Percentiles rank a stretch among this genome's conserved stretches.
phyloP scores from a whole-genome alignment of 352 stramenopile species.

The Globisporangium canariense region DNA sequence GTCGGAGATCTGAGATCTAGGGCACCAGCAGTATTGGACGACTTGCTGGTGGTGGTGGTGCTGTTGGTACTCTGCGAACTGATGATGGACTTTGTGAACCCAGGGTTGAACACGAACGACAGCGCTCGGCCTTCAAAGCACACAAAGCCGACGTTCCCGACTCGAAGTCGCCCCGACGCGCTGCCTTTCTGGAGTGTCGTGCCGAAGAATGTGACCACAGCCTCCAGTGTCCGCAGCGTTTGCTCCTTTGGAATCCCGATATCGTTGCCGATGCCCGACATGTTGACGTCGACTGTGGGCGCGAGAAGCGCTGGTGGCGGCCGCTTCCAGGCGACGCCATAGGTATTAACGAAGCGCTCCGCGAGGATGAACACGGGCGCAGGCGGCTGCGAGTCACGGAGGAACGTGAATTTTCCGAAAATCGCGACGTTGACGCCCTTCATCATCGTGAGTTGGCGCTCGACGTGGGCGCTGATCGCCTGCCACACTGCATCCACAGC shows the following conservation, averaged over 20 bases:
- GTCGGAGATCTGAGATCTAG: background rate
- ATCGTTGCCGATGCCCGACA: slow-evolving; percentile 43
- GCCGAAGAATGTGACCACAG: slow-evolving; percentile 37
- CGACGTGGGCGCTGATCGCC: slow-evolving; percentile 28
- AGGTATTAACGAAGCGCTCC: slow-evolving; percentile 42
- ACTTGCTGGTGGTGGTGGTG: slow-evolving; percentile 8
- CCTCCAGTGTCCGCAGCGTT: slow-evolving; percentile 38
- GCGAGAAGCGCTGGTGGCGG: slow-evolving; percentile 43
- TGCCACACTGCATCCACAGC: slow-evolving; percentile 48
- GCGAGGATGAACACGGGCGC: slow-evolving; percentile 46
- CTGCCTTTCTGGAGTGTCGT: slow-evolving; percentile 30
- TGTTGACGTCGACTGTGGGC: slow-evolving; percentile 36
- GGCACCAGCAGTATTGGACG: background rate
- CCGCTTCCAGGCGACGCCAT: slow-evolving; percentile 37
- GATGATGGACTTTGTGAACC: slow-evolving; percentile 29
- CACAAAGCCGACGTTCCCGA: slow-evolving; percentile 37
- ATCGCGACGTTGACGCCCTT: slow-evolving; percentile 39
- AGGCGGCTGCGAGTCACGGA: slow-evolving; percentile 31
- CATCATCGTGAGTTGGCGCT: slow-evolving; percentile 32
- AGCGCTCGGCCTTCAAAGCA: slow-evolving; percentile 40
- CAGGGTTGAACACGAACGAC: slow-evolving; percentile 42
- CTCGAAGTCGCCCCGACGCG: slow-evolving; percentile 22
- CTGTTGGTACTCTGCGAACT: slow-evolving; percentile 11
- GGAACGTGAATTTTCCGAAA: slow-evolving; percentile 60
- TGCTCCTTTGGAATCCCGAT: slow-evolving; percentile 42